Percentiles rank a stretch among this genome's conserved stretches.
These are phyloP conservation scores for Prasinococcaceae sp. DNA, from an alignment of 139 green algal species.

Conservation along the genomic window DNA sequence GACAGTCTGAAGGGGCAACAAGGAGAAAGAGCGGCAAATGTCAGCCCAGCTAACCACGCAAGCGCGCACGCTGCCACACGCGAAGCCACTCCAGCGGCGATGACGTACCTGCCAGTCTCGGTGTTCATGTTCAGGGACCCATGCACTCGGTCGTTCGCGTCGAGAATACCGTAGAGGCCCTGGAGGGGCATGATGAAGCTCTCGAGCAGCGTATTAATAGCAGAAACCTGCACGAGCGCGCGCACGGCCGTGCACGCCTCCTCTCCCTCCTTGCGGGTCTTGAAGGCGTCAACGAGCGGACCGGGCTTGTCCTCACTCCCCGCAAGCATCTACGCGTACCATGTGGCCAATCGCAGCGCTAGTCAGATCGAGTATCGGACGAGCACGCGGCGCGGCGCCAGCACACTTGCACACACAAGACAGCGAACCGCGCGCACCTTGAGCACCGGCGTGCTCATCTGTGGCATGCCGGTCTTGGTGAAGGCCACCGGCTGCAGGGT, in stretches of 20 bases:
- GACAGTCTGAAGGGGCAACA: too few species aligned
- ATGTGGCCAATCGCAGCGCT: neutral
- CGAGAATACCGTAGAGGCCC: constrained; percentile 15
- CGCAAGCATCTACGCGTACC: neutral
- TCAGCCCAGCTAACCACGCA: too few species aligned
- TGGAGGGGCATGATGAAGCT: constrained; percentile 93
- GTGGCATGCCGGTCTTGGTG: too few species aligned
- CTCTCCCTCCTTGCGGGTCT: neutral
- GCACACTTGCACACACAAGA: too few species aligned
- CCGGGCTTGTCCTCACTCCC: neutral
- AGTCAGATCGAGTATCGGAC: too few species aligned
- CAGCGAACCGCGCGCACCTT: too few species aligned
- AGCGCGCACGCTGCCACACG: too few species aligned
- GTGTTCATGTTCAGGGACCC: constrained; percentile 98
- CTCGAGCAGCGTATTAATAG: constrained; percentile 89
- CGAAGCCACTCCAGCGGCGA: too few species aligned
- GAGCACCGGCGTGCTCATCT: too few species aligned
- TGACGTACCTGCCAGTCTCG: constrained; percentile 91
- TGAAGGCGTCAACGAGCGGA: neutral
- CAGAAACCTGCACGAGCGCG: constrained; percentile 28
- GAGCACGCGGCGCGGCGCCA: too few species aligned
- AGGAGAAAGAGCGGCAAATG: neutral
- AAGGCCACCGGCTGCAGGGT: too few species aligned
- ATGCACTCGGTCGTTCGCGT: constrained; percentile 53
- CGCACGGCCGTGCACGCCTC: constrained; percentile 55